phyloP scores from a whole-genome alignment of 129 eudicot genomes.

The Oenanthe sinensis region DNA sequence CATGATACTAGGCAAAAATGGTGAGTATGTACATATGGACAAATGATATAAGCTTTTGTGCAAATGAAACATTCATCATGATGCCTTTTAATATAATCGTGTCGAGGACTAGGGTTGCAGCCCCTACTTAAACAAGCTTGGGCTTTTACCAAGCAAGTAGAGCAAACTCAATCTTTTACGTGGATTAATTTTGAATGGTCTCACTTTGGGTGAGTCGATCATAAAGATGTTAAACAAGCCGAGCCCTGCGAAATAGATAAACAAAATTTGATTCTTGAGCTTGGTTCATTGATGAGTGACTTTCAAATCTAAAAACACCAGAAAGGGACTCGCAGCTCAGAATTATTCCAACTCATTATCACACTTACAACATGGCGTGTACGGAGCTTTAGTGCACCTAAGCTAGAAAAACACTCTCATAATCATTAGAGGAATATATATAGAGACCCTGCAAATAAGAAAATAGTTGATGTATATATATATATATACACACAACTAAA shows the following conservation, averaged over 20 bases:
- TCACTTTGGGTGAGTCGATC: neutral
- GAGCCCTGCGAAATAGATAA: neutral
- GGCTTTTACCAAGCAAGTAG: neutral
- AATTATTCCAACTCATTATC: neutral
- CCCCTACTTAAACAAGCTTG: neutral
- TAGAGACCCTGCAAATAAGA: neutral
- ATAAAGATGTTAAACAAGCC: neutral
- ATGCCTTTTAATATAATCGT: neutral
- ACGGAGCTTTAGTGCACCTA: neutral
- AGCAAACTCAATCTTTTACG: neutral
- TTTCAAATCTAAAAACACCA: neutral
- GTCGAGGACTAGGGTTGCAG: no score
- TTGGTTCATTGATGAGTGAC: neutral
- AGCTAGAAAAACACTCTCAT: neutral
- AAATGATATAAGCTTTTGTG: neutral
- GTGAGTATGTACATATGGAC: neutral
- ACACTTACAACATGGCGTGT: neutral
- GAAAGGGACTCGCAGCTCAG: neutral
- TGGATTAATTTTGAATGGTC: neutral
- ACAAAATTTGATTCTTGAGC: neutral
- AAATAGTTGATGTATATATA: neutral
- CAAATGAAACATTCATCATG: neutral
- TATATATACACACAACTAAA: slow-evolving; percentile 3
- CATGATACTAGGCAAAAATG: neutral
- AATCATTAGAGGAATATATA: neutral